Conservation (phyloP, 1,139 yeast genomes). For the Taiozyma sp. region DNA sequence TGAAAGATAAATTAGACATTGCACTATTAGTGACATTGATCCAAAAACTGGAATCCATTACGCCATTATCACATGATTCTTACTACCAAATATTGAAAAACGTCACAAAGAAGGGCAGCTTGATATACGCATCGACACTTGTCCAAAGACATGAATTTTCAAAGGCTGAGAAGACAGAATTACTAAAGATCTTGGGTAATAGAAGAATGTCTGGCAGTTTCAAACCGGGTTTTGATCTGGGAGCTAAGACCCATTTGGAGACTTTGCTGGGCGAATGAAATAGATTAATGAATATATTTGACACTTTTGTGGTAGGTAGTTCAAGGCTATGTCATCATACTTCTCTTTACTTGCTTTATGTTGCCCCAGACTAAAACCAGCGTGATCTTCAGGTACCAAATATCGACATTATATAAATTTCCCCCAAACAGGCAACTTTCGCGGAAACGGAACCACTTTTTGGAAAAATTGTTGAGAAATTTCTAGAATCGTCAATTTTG, state of each 20-base stretch:
- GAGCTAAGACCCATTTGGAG: not conserved
- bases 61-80: not conserved
- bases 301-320: too few species aligned
- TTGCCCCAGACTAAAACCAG: too few species aligned
- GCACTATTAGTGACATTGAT: not conserved
- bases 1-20: not conserved
- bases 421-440: too few species aligned
- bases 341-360: too few species aligned
- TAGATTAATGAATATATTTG: too few species aligned
- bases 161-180: not conserved
- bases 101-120: not conserved
- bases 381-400: too few species aligned
- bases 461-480: too few species aligned
- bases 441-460: too few species aligned
- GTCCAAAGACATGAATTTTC: not conserved
- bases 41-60: not conserved
- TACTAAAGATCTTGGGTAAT: not conserved
- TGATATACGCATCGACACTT: not conserved
- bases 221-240: not conserved
- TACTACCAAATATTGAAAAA: not conserved
- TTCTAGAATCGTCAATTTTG: too few species aligned
- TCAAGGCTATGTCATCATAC: too few species aligned
- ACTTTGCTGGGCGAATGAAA: not conserved
- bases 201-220: not conserved
- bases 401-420: too few species aligned